A percentile compares a stretch with the other conserved stretches of the same genome.
Conservation (phyloP, 495 filamentous ascomycete species). For the Aspergillus mulundensis region DNA sequence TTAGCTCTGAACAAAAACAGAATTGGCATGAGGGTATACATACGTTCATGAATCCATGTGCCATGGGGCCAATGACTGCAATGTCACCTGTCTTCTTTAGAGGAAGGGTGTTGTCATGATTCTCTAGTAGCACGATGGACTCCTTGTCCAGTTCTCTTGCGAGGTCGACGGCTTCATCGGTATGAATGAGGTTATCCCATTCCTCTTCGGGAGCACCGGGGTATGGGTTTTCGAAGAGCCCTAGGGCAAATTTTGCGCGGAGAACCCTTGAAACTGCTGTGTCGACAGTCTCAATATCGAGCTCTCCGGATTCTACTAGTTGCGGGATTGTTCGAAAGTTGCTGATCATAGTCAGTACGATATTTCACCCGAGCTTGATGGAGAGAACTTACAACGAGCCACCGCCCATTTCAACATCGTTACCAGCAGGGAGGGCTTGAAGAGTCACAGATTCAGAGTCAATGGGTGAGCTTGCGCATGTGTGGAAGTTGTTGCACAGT, state of each 20-base stretch:
- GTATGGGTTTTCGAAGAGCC: constrained; percentile 66
- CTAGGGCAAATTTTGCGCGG: constrained; percentile 60
- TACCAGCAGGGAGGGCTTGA: constrained; percentile 59
- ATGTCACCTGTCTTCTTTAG: constrained; percentile 56
- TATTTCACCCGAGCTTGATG: not conserved
- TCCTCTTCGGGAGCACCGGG: constrained; percentile 48
- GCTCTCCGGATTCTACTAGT: constrained; percentile 54
- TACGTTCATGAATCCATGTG: constrained; percentile 65
- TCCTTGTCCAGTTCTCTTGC: constrained; percentile 61
- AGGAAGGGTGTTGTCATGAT: constrained; percentile 57
- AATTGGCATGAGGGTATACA: not conserved
- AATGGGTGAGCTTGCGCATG: constrained; percentile 54
- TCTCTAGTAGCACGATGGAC: constrained; percentile 67
- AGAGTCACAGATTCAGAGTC: constrained; percentile 56
- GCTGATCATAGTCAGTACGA: constrained; percentile 18
- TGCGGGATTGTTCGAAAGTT: constrained; percentile 62
- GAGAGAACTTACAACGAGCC: constrained; percentile 49
- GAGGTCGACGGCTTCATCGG: constrained; percentile 48
- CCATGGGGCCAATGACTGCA: constrained; percentile 74
- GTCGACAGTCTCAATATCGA: constrained; percentile 53
- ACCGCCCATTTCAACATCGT: constrained; percentile 73
- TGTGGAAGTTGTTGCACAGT: constrained; percentile 57
- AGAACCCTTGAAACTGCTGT: constrained; percentile 61
- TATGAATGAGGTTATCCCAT: constrained; percentile 55
- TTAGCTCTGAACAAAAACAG: not conserved